Percentiles rank a stretch among this genome's conserved stretches.
Evolutionary conservation across 306 rosid species (phyloP).

Genomic region (Inga leiocalycina): DNA sequence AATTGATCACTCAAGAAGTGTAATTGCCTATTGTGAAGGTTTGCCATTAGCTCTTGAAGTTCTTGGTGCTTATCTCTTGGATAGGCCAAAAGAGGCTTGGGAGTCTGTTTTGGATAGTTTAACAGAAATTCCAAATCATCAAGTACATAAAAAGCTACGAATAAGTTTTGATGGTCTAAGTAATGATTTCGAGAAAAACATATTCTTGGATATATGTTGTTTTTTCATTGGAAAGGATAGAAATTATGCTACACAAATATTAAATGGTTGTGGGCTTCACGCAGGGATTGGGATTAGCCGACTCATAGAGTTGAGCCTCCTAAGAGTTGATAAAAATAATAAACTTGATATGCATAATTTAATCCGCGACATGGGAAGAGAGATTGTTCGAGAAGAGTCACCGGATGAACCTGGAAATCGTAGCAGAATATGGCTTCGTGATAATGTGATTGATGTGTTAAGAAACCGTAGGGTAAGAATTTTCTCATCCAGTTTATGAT

Average conservation of each 20-base stretch:
- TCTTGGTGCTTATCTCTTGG: background rate
- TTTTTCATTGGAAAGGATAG: background rate
- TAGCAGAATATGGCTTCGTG: background rate
- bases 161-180: background rate
- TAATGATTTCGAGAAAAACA: background rate
- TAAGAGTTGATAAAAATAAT: background rate
- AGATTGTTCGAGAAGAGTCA: background rate
- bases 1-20: background rate
- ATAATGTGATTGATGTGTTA: background rate
- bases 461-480: background rate
- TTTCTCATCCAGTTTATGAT: background rate
- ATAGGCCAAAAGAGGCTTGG: background rate
- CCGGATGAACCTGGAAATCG: background rate
- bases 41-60: background rate
- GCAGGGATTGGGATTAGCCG: background rate
- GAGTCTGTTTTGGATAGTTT: background rate
- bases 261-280: background rate
- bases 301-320: background rate
- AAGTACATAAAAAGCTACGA: background rate
- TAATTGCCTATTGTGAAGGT: background rate
- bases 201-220: background rate
- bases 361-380: background rate
- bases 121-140: background rate
- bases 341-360: background rate
- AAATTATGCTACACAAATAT: constrained; percentile 1